A percentile compares a stretch with the other conserved stretches of the same genome.
These are phyloP conservation scores for Melianthus villosus DNA, from an alignment of 441 rosid genomes.

Conservation along the genomic window DNA sequence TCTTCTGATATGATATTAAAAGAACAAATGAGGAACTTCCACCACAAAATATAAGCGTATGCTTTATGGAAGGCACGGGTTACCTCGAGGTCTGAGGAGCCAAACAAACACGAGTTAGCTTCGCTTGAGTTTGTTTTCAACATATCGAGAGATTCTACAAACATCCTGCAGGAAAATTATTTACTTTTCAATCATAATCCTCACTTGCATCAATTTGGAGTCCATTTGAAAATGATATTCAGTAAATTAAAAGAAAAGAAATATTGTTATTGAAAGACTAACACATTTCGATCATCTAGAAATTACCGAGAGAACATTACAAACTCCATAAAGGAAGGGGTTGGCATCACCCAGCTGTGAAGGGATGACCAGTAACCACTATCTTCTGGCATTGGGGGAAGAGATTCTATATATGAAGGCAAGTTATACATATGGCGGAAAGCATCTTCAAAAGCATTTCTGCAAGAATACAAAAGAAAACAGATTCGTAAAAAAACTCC, in stretches of 20 bases:
- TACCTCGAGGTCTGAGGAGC: slow-evolving; percentile 68
- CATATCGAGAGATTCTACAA: slow-evolving; percentile 75
- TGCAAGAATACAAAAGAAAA: slow-evolving; percentile 28
- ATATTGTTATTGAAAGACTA: neutral
- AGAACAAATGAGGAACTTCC: neutral
- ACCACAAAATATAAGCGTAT: slow-evolving; percentile 2
- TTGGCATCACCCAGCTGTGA: slow-evolving; percentile 98
- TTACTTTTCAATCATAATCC: neutral
- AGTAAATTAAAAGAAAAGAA: too few species aligned
- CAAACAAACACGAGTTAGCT: slow-evolving; percentile 32
- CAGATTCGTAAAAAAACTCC: too few species aligned
- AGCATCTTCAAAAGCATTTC: slow-evolving; percentile 60
- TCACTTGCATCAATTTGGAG: too few species aligned
- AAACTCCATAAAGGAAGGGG: slow-evolving; percentile 84
- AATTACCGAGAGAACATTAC: slow-evolving; percentile 74
- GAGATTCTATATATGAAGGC: slow-evolving; percentile 56
- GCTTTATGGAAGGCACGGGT: slow-evolving; percentile 7
- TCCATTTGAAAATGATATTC: too few species aligned
- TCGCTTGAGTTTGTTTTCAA: slow-evolving; percentile 38
- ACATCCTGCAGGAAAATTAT: slow-evolving; percentile 45
- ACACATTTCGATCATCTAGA: neutral
- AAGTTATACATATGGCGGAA: slow-evolving; percentile 69
- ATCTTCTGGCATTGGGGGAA: slow-evolving; percentile 94
- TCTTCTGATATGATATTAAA: slow-evolving; percentile 34
- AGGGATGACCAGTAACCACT: slow-evolving; percentile 83